Evolutionary conservation across 257 asterid species (phyloP), one percentile per base, ranked within the genome.

Genomic region (Nicotiana benthamiana): DNA sequence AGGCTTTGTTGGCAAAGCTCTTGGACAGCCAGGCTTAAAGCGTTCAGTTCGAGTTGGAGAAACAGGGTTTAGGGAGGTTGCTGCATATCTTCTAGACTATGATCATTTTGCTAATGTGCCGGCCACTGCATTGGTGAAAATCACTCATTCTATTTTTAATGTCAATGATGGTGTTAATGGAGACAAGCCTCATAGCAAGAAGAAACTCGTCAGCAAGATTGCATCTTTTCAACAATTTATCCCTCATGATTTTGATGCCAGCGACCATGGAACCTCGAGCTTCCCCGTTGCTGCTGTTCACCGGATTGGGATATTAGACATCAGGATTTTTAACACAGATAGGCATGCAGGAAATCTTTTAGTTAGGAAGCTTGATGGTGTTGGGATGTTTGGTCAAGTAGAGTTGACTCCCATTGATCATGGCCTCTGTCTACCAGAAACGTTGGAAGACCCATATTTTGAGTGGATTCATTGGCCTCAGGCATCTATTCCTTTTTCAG

Each of bases 391-490:
- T 75, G 97, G 92, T 83, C 94, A 93, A 81, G 98, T 95, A 78
- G 98, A 95, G 67, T 90, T 95, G 70, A 89, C 90, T 63, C 99
- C 99, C 52, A 95, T 95, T 36, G 99, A 95, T 68, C 99, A 95
- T 75, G 99, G 99, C 77, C 98, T 95, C 27, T 93, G 98, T 90
- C 84, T 95, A 89, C 99, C 99, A 0, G 99, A 95, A 86, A 84
- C 89, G 80, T 83, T 95, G 89, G 99, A 95, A 86, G 99, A 95
- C 82, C 99, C 99, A 2, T 95, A 95, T 84, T 95, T 93, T 68
- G 99, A 95, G 86, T 95, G 99, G 99, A 95, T 93, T 43, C 98
- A 95, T 84, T 95, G 99, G 99, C 98, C 98, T 18, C 99, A 95
- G 89, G 94, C 99, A n/a, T 92, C 99, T 26, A 88, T 93, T 75